Evolutionary conservation across 78 protist species (phyloP), one percentile per base, ranked within the genome.

Genomic region (Dictyostelium firmibasis): DNA sequence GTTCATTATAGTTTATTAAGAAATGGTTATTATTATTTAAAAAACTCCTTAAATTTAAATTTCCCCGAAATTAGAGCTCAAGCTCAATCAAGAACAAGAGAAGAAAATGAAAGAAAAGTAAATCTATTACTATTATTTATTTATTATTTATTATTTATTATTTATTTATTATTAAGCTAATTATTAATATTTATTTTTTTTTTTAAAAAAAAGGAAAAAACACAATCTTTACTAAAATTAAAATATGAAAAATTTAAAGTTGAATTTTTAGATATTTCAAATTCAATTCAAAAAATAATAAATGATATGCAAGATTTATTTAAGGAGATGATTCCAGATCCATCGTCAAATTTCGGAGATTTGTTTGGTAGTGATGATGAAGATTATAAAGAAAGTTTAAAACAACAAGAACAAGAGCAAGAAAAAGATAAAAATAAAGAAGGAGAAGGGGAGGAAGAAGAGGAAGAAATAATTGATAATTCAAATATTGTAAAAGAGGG

Each of bases 81-180:
- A n/a, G 43, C 64, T 31, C 16, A n/a, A n/a, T 6, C 50, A 31
- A 38, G 94, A 78, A 11, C 20, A 16, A 81, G 79, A 50, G 83
- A 60, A 43, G 94, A 89, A 47, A 31, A 41, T 29, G 87, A 89
- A 67, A 89, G 87, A 89, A 78, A 70, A 50, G 94, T 64, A 67
- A 43, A 0, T 70, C 64, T 41, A 20, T 23, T 31, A 41, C 20
- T 31, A 8, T 5, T 38, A 47, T n/a, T n/a, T n/a, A n/a, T n/a
- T n/a, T n/a, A n/a, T n/a, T n/a, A n/a, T n/a, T n/a, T n/a, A n/a
- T n/a, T n/a, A n/a, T n/a, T n/a, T n/a, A n/a, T n/a, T n/a, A n/a
- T n/a, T n/a, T n/a, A n/a, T n/a, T n/a, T n/a, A n/a, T n/a, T n/a
- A n/a, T n/a, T n/a, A n/a, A n/a, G n/a, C n/a, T n/a, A n/a, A n/a